Conservation (phyloP, 345 rosid species). For the Lumnitzera racemosa region DNA sequence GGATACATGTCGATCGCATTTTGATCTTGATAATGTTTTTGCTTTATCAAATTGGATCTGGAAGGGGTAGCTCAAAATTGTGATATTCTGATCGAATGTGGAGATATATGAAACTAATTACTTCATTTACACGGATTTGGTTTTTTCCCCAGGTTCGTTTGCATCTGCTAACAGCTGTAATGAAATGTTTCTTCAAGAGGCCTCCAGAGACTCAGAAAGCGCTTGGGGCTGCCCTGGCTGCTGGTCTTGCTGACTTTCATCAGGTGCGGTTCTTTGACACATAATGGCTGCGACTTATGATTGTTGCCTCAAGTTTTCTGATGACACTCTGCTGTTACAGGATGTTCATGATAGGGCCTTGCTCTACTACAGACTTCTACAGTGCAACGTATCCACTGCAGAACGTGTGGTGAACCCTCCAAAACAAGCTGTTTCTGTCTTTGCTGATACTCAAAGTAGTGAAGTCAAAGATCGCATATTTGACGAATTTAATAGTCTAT, state of each 20-base stretch:
- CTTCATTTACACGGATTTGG: neutral
- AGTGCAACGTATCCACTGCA: conserved; percentile 60
- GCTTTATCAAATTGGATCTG: no score
- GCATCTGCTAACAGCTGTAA: conserved; percentile 90
- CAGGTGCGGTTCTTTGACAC: conserved; percentile 40
- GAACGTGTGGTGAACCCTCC: conserved; percentile 90
- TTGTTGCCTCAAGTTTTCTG: conserved; percentile 12
- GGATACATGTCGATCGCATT: no score
- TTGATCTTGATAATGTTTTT: no score
- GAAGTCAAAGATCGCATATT: conserved; percentile 93
- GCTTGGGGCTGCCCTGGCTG: conserved; percentile 75
- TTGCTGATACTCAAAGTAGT: conserved; percentile 96
- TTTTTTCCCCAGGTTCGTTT: conserved; percentile 72
- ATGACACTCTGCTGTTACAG: conserved; percentile 28
- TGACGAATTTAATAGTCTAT: conserved; percentile 94
- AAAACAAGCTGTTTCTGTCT: conserved; percentile 95
- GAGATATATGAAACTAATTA: no score
- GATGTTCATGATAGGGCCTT: conserved; percentile 99
- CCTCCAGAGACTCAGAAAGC: conserved; percentile 96
- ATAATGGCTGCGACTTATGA: neutral
- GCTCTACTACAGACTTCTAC: conserved; percentile 93
- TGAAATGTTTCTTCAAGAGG: conserved; percentile 96
- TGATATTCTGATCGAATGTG: no score
- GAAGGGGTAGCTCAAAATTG: no score
- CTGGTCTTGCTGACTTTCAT: conserved; percentile 84